phyloP scores from a whole-genome alignment of 2,329 filamentous ascomycete species.

The Ustulina deusta region DNA sequence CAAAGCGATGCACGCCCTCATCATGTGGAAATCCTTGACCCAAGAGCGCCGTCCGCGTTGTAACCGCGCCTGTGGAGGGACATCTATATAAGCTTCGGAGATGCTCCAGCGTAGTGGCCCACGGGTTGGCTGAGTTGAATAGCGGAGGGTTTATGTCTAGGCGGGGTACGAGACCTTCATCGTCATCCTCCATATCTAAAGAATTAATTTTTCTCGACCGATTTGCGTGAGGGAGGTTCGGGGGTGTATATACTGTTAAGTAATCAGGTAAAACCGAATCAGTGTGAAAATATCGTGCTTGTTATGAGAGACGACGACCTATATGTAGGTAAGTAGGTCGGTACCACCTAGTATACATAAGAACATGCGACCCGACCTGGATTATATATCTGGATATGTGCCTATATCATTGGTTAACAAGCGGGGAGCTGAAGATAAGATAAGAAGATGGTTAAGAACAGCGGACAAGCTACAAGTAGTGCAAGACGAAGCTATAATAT shows the following conservation, averaged over 20 bases:
- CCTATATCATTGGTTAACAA: constrained; percentile 5
- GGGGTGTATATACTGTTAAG: no score
- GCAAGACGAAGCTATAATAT: neutral
- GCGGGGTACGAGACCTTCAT: constrained; percentile 55
- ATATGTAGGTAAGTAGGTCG: neutral
- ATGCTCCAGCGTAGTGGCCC: constrained; percentile 75
- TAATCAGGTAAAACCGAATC: neutral
- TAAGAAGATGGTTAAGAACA: constrained; percentile 26
- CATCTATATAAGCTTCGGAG: constrained; percentile 71
- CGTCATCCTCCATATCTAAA: constrained; percentile 2
- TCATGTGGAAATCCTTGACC: constrained; percentile 72
- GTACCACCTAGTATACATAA: neutral
- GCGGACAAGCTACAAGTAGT: neutral
- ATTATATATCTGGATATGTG: constrained; percentile 1
- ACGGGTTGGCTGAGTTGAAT: constrained; percentile 80
- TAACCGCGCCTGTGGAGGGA: constrained; percentile 77
- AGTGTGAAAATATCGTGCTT: neutral
- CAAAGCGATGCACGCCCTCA: constrained; percentile 69
- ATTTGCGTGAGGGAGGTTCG: neutral
- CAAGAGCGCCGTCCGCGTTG: constrained; percentile 76
- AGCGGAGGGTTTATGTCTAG: constrained; percentile 72
- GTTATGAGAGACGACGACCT: neutral
- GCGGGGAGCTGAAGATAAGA: constrained; percentile 40
- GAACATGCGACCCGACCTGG: neutral
- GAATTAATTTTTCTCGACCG: neutral